Conservation (phyloP, 305 asterid genomes). For the Fraxinus ornus region DNA sequence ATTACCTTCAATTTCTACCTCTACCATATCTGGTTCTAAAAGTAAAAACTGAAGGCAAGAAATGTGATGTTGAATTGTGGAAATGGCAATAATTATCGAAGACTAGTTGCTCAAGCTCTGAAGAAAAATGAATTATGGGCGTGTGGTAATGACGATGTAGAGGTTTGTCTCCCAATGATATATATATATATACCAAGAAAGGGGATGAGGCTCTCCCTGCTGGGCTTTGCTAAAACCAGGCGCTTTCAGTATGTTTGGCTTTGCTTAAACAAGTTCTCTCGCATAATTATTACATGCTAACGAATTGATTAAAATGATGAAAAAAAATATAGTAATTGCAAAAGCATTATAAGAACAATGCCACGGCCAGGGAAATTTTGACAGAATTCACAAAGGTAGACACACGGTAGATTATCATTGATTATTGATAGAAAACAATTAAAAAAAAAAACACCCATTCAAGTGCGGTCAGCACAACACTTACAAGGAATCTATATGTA, state of each 20-base stretch:
- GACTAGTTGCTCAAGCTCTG: slow-evolving; percentile 26
- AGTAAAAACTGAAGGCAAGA: slow-evolving; percentile 19
- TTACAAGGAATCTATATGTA: no score
- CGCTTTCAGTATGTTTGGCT: slow-evolving; percentile 36
- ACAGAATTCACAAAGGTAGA: no score
- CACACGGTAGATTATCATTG: no score
- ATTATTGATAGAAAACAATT: no score
- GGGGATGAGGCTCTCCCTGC: slow-evolving; percentile 30
- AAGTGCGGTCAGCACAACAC: no score
- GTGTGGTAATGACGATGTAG: neutral
- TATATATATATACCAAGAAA: slow-evolving; percentile 12
- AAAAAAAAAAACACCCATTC: no score
- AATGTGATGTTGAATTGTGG: slow-evolving; percentile 30
- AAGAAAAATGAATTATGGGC: neutral
- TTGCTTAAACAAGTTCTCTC: slow-evolving; percentile 66
- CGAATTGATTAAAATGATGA: neutral
- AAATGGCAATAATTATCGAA: slow-evolving; percentile 39
- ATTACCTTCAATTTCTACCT: slow-evolving; percentile 16
- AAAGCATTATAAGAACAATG: neutral
- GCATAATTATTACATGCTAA: slow-evolving; percentile 35
- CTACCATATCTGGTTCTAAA: slow-evolving; percentile 42
- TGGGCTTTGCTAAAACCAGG: slow-evolving; percentile 41
- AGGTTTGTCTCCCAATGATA: slow-evolving; percentile 25
- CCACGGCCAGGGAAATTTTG: no score
- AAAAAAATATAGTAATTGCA: neutral